These are phyloP conservation scores for Trichoderma sp. DNA, from an alignment of 2,329 filamentous ascomycete species.

Conservation along the genomic window DNA sequence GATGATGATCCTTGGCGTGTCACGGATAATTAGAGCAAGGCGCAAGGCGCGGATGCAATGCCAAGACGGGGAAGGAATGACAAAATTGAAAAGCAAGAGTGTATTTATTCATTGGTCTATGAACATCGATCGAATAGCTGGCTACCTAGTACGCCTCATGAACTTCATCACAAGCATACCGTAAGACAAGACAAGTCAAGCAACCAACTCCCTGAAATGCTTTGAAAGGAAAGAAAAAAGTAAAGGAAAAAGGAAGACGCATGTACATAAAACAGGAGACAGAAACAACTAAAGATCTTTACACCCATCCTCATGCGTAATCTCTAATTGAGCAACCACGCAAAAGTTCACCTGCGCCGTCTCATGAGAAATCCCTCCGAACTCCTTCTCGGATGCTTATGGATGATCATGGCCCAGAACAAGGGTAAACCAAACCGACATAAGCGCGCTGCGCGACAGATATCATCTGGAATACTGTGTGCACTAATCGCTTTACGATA, in stretches of 20 bases:
- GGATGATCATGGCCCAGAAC: background rate
- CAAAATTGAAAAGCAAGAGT: background rate
- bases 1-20: background rate
- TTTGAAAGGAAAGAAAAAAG: background rate
- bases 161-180: background rate
- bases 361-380: background rate
- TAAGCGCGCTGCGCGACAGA: constrained; percentile 1
- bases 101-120: background rate
- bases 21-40: background rate
- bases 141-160: background rate
- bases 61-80: background rate
- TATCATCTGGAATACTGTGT: background rate
- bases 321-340: background rate
- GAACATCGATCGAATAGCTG: background rate
- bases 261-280: background rate
- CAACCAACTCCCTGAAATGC: constrained; percentile 18
- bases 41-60: background rate
- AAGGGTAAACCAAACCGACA: background rate
- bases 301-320: background rate
- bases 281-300: background rate
- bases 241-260: background rate
- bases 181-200: background rate
- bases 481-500: constrained; percentile 36
- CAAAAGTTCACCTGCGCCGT: background rate
- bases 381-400: background rate